These are phyloP conservation scores for Trametes hirsuta DNA, from an alignment of 1,284 basidiomycete species.

Conservation along the genomic window DNA sequence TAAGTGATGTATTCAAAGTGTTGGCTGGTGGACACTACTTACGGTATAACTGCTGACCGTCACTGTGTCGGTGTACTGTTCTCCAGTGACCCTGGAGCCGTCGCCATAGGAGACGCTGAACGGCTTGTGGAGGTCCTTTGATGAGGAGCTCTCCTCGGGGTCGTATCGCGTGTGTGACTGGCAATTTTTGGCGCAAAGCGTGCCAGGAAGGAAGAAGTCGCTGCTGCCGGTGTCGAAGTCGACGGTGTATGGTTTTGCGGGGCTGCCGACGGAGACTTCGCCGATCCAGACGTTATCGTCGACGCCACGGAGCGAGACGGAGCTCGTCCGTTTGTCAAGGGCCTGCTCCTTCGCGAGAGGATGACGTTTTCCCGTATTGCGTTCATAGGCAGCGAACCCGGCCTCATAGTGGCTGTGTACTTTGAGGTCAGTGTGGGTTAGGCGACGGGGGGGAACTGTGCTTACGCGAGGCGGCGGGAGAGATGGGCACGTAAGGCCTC, in stretches of 20 bases:
- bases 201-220: conserved; percentile 36
- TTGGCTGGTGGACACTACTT: neutral
- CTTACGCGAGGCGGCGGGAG: conserved; percentile 11
- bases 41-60: conserved; percentile 38
- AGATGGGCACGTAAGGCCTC: conserved; percentile 18
- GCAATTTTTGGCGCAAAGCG: conserved; percentile 34
- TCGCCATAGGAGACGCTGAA: conserved; percentile 41
- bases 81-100: conserved; percentile 37
- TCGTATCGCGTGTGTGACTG: conserved; percentile 39
- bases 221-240: conserved; percentile 32
- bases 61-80: conserved; percentile 41
- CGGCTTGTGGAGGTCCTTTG: conserved; percentile 28
- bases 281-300: conserved; percentile 32
- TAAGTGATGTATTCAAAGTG: neutral
- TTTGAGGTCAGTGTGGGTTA: neutral
- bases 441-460: neutral
- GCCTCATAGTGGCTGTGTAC: conserved; percentile 21
- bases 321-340: conserved; percentile 15
- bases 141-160: conserved; percentile 36
- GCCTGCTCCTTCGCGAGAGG: conserved; percentile 13
- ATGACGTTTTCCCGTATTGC: conserved; percentile 28
- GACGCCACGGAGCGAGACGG: conserved; percentile 24
- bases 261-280: conserved; percentile 36
- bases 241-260: conserved; percentile 18
- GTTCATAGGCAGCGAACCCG: conserved; percentile 24